Evolutionary conservation across 2,329 filamentous ascomycete species (phyloP).

Genomic region (Bipolaris victoriae): DNA sequence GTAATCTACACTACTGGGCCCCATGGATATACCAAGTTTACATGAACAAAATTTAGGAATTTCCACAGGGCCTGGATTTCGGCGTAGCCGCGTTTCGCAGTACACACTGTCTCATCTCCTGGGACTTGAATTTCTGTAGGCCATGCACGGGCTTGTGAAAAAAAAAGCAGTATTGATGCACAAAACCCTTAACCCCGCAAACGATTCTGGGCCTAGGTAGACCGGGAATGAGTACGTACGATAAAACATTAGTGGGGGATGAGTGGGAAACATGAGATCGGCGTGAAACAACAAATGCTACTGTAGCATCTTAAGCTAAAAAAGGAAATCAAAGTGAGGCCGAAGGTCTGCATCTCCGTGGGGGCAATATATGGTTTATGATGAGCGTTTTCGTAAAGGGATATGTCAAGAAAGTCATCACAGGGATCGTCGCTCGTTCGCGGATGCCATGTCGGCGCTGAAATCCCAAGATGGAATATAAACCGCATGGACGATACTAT

Average conservation of each 20-base stretch:
- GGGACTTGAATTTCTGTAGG: background rate
- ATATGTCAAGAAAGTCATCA: background rate
- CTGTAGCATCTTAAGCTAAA: background rate
- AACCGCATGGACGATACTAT: background rate
- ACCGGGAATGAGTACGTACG: background rate
- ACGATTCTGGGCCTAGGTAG: background rate
- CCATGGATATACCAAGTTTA: background rate
- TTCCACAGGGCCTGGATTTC: background rate
- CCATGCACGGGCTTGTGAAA: background rate
- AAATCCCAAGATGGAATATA: background rate
- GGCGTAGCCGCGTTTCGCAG: background rate
- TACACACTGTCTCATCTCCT: background rate
- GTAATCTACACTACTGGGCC: background rate
- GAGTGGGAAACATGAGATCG: background rate
- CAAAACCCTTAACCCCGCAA: background rate
- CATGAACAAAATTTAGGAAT: background rate
- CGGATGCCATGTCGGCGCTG: background rate
- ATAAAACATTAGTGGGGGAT: background rate
- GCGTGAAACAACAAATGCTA: constrained; percentile 1
- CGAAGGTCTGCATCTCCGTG: background rate
- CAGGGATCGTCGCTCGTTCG: background rate
- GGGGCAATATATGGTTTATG: background rate
- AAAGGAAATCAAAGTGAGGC: background rate
- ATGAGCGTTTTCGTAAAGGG: background rate
- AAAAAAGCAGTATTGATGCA: background rate